Conservation (phyloP, 176 grass and related monocot genomes). For the Microstegium vimineum region DNA sequence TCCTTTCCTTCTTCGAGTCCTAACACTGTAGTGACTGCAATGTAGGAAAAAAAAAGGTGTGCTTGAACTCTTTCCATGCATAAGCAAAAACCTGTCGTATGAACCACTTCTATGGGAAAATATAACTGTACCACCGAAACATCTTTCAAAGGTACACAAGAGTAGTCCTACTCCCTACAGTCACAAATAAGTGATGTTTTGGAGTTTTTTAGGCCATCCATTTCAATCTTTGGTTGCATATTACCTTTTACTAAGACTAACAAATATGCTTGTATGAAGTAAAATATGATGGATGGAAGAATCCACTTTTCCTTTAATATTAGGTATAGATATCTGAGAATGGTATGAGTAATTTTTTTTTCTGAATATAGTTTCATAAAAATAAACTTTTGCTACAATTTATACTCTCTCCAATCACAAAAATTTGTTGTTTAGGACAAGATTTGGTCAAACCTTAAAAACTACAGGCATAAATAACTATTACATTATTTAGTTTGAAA, state of each 20-base stretch:
- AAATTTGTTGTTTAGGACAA: neutral
- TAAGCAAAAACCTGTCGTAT: neutral
- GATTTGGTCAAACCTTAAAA: neutral
- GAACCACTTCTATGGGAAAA: neutral
- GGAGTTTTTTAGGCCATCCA: neutral
- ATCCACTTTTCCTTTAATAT: neutral
- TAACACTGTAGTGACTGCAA: slow-evolving; percentile 85
- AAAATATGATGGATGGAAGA: neutral
- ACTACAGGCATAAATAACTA: neutral
- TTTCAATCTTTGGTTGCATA: neutral
- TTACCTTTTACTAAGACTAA: neutral
- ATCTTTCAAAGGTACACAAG: neutral
- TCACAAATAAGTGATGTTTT: neutral
- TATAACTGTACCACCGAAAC: neutral
- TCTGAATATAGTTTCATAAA: neutral
- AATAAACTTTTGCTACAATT: neutral
- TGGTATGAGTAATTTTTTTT: neutral
- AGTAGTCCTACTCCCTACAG: neutral
- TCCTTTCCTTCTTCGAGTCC: slow-evolving; percentile 94
- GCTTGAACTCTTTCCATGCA: neutral
- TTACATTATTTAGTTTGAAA: neutral
- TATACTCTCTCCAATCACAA: neutral
- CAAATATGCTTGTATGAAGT: neutral
- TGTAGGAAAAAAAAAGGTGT: neutral
- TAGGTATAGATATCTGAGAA: neutral